Evolutionary conservation across 306 rosid species (phyloP), one percentile per base, ranked within the genome.

Genomic region (Quercus wislizeni): DNA sequence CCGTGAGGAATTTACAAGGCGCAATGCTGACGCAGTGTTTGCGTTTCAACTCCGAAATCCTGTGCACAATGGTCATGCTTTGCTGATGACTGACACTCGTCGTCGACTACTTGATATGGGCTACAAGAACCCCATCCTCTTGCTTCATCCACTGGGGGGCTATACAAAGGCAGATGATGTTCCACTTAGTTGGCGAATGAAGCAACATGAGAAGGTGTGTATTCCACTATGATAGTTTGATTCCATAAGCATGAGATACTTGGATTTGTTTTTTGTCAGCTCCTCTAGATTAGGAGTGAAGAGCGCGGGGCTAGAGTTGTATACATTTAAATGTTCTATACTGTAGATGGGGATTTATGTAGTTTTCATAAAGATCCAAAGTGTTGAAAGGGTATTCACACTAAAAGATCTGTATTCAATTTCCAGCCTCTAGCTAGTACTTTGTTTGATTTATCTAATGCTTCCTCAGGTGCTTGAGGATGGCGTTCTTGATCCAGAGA

Each of bases 91-190:
- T 5, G 99, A 96, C 67, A 96, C 99, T 33, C 99, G 99, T 23
- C 89, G 80, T 76, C 88, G 98, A 57, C 96, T 96, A 64, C 98
- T 96, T 35, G 96, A 96, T 30, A 91, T 96, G 98, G 99, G 99
- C 18, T 96, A 91, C 80, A 91, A 90, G 93, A 96, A 96, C 78
- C 99, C 99, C 27, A 63, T 96, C 72, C 94, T 96, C 67, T 86
- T 96, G 89, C 99, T 96, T 82, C 97, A 96, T 87, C 99, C 99
- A 13, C 81, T 93, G 55, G 99, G 99, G 64, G 99, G 99, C 81
- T 93, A 90, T 67, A 96, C 99, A 67, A 96, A 93, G 85, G 99
- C 97, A 31, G 99, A 96, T 86, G 99, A 96, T 82, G 96, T 96
- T 52, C 99, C 99, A 27, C 98, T 96, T 61, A 84, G 74, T 73